These are phyloP conservation scores for Drosera capensis DNA, from an alignment of 148 eudicot genomes.

Conservation along the genomic window DNA sequence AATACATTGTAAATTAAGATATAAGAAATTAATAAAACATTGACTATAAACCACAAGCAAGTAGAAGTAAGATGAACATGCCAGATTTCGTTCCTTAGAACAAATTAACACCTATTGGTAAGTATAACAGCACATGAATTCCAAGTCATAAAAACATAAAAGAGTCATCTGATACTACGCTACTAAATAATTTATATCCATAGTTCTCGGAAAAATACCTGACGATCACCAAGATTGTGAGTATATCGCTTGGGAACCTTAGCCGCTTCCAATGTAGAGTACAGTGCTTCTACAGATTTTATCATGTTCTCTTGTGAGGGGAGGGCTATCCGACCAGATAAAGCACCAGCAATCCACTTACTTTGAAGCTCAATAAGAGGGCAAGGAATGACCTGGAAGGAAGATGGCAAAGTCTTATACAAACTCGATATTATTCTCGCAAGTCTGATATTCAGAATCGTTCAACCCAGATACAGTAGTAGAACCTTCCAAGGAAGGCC, in stretches of 20 bases:
- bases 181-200: too few relatives aligned
- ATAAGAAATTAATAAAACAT: too few relatives aligned
- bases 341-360: constrained; percentile 78
- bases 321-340: constrained; percentile 56
- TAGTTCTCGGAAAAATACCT: constrained; percentile 18
- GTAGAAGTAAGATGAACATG: too few relatives aligned
- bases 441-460: neutral
- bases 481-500: constrained; percentile 84
- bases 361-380: constrained; percentile 64
- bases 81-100: too few relatives aligned
- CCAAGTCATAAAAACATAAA: too few relatives aligned
- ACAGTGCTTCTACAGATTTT: constrained; percentile 53
- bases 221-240: constrained; percentile 34
- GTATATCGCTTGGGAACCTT: constrained; percentile 72
- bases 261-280: constrained; percentile 36
- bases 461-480: neutral
- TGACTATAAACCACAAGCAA: too few relatives aligned
- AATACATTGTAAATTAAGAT: too few relatives aligned
- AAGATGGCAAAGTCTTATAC: neutral
- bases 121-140: too few relatives aligned
- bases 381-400: constrained; percentile 56
- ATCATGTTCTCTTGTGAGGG: constrained; percentile 57
- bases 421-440: neutral
- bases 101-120: too few relatives aligned
- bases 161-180: too few relatives aligned